A percentile compares a stretch with the other conserved stretches of the same genome.
These are phyloP conservation scores for Spergularia marina DNA, from an alignment of 148 eudicot species.

Conservation along the genomic window DNA sequence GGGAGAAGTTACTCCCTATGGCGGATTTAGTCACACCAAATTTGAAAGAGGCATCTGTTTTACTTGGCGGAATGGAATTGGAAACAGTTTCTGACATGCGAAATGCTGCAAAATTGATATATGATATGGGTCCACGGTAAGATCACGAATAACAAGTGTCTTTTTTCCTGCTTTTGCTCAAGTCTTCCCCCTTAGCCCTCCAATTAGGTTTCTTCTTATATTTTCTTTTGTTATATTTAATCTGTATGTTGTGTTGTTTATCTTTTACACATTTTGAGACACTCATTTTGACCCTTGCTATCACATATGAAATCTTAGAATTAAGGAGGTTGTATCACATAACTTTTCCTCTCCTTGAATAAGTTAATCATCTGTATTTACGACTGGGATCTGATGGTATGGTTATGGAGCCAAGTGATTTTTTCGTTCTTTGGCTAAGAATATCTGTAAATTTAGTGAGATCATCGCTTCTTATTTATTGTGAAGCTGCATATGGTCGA, in stretches of 20 bases:
- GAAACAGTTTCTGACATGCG: constrained; percentile 82
- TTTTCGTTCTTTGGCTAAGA: too few species aligned
- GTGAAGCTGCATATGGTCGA: too few species aligned
- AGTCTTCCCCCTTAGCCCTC: background rate
- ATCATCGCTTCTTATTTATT: too few species aligned
- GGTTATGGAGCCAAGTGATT: too few species aligned
- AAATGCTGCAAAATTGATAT: constrained; percentile 73
- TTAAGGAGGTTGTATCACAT: too few species aligned
- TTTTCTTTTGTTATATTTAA: too few species aligned
- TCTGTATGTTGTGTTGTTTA: background rate
- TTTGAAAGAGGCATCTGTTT: constrained; percentile 81
- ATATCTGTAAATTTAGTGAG: too few species aligned
- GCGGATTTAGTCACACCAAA: constrained; percentile 91
- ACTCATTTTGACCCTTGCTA: background rate
- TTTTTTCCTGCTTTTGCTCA: background rate
- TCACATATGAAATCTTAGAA: background rate
- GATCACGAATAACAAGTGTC: constrained; percentile 12
- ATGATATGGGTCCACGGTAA: constrained; percentile 87
- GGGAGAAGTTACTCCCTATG: constrained; percentile 76
- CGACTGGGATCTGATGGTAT: too few species aligned
- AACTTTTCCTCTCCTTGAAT: too few species aligned
- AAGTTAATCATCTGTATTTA: too few species aligned
- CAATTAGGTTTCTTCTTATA: too few species aligned
- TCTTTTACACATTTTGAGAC: background rate
- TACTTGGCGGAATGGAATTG: constrained; percentile 63